phyloP scores from a whole-genome alignment of 352 stramenopile species.

The Pythium dissotocum region DNA sequence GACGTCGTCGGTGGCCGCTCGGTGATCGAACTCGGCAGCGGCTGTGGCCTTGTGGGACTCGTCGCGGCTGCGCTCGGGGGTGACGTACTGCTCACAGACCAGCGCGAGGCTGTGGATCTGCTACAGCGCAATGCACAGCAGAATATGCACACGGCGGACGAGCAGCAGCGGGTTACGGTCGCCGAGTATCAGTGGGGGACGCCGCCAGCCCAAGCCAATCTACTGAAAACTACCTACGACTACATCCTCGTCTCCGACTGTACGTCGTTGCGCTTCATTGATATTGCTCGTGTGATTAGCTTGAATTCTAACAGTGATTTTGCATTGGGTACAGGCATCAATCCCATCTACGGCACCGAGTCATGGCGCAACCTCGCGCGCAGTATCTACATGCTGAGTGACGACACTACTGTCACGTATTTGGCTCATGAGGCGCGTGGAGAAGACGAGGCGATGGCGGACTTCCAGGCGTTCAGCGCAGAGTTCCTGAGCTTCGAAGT shows the following conservation, averaged over 20 bases:
- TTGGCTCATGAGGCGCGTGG: conserved; percentile 71
- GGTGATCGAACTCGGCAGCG: conserved; percentile 80
- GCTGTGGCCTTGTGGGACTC: conserved; percentile 73
- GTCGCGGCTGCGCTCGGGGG: conserved; percentile 64
- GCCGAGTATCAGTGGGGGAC: conserved; percentile 70
- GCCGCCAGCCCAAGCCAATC: conserved; percentile 11
- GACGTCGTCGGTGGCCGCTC: conserved; percentile 25
- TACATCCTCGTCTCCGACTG: conserved; percentile 85
- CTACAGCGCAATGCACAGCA: conserved; percentile 54
- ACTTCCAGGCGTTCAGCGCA: conserved; percentile 59
- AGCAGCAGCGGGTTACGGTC: conserved; percentile 42
- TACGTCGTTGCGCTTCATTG: conserved; percentile 23
- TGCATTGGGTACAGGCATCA: conserved; percentile 48
- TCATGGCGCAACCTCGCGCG: conserved; percentile 76
- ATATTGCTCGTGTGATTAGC: neutral
- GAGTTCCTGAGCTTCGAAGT: conserved; percentile 39
- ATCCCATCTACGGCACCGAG: conserved; percentile 80
- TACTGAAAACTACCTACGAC: conserved; percentile 37
- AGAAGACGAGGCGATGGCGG: conserved; percentile 68
- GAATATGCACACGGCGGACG: conserved; percentile 45
- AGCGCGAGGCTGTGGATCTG: conserved; percentile 66
- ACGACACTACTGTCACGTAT: conserved; percentile 56
- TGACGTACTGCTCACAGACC: conserved; percentile 72
- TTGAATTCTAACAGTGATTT: neutral
- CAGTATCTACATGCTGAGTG: conserved; percentile 65